Conservation (phyloP, 2,329 filamentous ascomycete genomes). For the Coniochaeta prunicola region DNA sequence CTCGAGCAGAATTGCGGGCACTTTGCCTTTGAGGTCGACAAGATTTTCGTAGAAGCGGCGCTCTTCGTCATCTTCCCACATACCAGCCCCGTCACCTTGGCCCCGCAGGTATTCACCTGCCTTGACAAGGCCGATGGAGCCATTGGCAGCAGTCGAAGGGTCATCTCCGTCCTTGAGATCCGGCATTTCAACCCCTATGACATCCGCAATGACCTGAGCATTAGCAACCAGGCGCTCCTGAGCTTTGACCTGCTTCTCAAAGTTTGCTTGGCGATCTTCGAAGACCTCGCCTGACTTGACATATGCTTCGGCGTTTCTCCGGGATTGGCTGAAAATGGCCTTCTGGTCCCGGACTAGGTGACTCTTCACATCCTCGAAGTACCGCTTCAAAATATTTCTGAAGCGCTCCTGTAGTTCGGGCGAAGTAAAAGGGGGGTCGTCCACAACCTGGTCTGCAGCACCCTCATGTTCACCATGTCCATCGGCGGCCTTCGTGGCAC, state of each 20-base stretch:
- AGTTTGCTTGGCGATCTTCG: constrained; percentile 91
- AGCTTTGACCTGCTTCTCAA: constrained; percentile 86
- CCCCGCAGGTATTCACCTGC: constrained; percentile 87
- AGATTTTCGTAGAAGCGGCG: constrained; percentile 97
- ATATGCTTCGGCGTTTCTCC: constrained; percentile 94
- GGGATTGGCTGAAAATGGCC: constrained; percentile 75
- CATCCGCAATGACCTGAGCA: constrained; percentile 84
- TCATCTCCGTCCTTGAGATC: constrained; percentile 80
- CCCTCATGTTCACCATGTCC: constrained; percentile 39
- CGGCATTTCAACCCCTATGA: constrained; percentile 86
- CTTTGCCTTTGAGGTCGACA: constrained; percentile 90
- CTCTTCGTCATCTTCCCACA: constrained; percentile 98
- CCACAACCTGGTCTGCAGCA: constrained; percentile 32
- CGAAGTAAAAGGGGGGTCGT: constrained; percentile 68
- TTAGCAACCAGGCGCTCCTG: constrained; percentile 88
- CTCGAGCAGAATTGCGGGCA: constrained; percentile 87
- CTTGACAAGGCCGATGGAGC: constrained; percentile 88
- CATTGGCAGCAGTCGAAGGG: constrained; percentile 55
- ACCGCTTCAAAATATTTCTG: constrained; percentile 74
- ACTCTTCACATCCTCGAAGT: constrained; percentile 86
- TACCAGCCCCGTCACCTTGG: constrained; percentile 83
- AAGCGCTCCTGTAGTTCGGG: constrained; percentile 79
- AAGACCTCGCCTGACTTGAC: constrained; percentile 98
- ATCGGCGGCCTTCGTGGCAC: constrained; percentile 45
- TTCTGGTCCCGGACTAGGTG: constrained; percentile 91